phyloP scores from a whole-genome alignment of 2,329 filamentous ascomycete species.

The Diaporthe citrichinensis region DNA sequence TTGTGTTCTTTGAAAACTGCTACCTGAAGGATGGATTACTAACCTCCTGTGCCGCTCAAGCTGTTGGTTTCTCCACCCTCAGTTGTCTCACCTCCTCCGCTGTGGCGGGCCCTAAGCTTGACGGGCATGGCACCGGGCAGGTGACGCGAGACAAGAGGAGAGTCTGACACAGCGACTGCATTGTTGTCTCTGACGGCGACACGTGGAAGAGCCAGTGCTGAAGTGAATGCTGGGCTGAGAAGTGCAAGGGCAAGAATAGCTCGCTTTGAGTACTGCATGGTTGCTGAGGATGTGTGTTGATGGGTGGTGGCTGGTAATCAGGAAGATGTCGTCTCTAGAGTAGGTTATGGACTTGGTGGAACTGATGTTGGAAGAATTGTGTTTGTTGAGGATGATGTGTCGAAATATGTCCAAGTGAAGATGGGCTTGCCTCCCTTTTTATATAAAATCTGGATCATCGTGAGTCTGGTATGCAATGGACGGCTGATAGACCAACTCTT shows the following conservation, averaged over 20 bases:
- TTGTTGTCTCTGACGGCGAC: slow-evolving; percentile 7
- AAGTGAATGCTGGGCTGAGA: slow-evolving; percentile 36
- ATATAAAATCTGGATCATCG: not conserved
- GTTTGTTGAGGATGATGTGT: not conserved
- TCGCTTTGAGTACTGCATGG: slow-evolving; percentile 35
- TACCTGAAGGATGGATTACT: not conserved
- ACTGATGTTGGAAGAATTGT: not conserved
- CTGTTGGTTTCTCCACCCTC: not conserved
- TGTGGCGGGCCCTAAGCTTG: not conserved
- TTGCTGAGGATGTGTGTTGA: not conserved
- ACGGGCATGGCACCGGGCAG: slow-evolving; percentile 17
- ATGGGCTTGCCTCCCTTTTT: not conserved
- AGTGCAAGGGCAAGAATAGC: slow-evolving; percentile 34
- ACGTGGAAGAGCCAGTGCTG: slow-evolving; percentile 18
- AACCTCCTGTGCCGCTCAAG: not conserved
- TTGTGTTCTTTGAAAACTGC: not conserved
- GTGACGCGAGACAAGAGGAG: not conserved
- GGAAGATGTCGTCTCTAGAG: not conserved
- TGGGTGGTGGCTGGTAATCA: not conserved
- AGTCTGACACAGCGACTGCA: not conserved
- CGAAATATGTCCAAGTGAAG: not conserved
- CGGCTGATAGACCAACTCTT: no score
- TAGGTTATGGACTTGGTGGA: no score
- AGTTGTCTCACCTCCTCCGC: not conserved
- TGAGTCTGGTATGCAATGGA: not conserved